Conservation (phyloP, 345 rosid genomes). For the Citrus glauca region DNA sequence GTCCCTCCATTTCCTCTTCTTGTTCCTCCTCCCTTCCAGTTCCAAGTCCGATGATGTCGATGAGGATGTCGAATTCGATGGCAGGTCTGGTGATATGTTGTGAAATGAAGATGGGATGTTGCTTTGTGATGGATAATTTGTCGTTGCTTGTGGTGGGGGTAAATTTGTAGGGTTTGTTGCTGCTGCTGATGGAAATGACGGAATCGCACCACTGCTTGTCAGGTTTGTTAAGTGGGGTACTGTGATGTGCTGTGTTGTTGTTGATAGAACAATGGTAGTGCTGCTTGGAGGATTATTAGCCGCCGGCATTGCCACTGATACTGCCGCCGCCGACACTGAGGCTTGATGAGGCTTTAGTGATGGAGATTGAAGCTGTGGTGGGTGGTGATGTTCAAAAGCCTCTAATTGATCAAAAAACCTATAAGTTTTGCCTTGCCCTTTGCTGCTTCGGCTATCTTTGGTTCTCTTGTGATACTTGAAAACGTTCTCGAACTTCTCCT, state of each 20-base stretch:
- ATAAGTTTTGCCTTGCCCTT: slow-evolving; percentile 37
- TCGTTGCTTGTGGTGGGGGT: not conserved
- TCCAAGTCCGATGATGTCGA: slow-evolving; percentile 62
- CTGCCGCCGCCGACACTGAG: not conserved
- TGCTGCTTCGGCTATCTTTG: slow-evolving; percentile 42
- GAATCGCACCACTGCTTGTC: not conserved
- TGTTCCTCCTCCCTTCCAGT: slow-evolving; percentile 33
- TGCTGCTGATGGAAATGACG: not conserved
- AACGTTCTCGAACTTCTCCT: slow-evolving; percentile 54
- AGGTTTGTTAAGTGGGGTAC: not conserved
- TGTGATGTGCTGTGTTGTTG: not conserved
- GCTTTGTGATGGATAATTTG: not conserved
- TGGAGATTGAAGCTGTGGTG: slow-evolving; percentile 20
- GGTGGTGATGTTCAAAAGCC: slow-evolving; percentile 22
- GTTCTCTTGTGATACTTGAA: slow-evolving; percentile 56
- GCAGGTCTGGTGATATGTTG: slow-evolving; percentile 31
- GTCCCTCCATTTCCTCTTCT: slow-evolving; percentile 57
- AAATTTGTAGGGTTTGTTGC: not conserved
- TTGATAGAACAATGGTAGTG: not conserved
- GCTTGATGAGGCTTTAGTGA: slow-evolving; percentile 12
- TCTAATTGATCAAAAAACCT: slow-evolving; percentile 43
- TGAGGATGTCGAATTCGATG: slow-evolving; percentile 61
- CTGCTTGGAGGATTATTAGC: not conserved
- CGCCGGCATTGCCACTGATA: not conserved
- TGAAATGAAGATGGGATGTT: slow-evolving; percentile 16